phyloP scores from a whole-genome alignment of 768 basidiomycete species.

The Daedalea quercina region DNA sequence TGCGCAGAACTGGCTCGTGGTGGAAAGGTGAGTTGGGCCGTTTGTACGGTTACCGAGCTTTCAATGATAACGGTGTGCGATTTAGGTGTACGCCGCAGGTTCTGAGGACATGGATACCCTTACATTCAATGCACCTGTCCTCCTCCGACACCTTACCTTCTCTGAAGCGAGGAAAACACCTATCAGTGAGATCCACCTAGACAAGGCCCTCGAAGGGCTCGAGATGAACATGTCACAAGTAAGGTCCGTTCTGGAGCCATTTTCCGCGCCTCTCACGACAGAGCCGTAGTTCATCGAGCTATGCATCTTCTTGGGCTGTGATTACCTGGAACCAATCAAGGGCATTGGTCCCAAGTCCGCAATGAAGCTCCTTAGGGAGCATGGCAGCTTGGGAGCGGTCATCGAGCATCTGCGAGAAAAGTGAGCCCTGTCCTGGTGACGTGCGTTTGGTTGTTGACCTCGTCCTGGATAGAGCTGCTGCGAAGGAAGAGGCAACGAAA shows the following conservation, averaged over 20 bases:
- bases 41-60: not conserved
- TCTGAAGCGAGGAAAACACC: conserved; percentile 97
- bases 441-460: not conserved
- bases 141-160: conserved; percentile 95
- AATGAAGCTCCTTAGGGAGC: conserved; percentile 83
- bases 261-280: no score
- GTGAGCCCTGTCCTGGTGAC: conserved; percentile 24
- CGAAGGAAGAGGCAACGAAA: conserved; percentile 32
- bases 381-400: conserved; percentile 64
- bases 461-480: conserved; percentile 26
- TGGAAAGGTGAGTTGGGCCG: conserved; percentile 55
- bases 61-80: not conserved
- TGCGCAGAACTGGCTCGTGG: conserved; percentile 97
- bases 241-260: no score
- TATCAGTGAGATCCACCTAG: conserved; percentile 85
- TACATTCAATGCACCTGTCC: conserved; percentile 87
- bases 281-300: conserved; percentile 81
- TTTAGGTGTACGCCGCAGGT: conserved; percentile 90
- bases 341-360: conserved; percentile 96
- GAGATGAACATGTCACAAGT: conserved; percentile 92
- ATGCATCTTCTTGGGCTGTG: conserved; percentile 94
- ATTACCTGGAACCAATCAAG: conserved; percentile 98
- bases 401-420: conserved; percentile 76
- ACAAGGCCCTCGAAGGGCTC: conserved; percentile 79
- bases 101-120: conserved; percentile 99